A percentile compares a stretch with the other conserved stretches of the same genome.
Conservation (phyloP, 495 filamentous ascomycete genomes). For the Mycothermus thermophilus region DNA sequence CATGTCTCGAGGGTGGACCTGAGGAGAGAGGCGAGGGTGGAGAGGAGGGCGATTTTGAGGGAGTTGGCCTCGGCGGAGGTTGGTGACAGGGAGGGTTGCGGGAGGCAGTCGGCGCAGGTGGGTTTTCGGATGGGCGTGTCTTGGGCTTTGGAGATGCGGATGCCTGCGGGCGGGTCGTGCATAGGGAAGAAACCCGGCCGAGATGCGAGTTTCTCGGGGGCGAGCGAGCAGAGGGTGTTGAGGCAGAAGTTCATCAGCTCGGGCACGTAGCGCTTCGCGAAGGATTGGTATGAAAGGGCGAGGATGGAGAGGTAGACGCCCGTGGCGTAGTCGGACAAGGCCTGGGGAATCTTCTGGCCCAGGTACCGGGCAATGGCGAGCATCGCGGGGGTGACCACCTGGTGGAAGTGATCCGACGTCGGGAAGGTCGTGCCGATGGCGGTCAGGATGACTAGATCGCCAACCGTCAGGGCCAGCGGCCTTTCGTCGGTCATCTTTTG, state of each 20-base stretch:
- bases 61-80: constrained; percentile 25
- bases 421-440: constrained; percentile 77
- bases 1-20: constrained; percentile 48
- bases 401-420: constrained; percentile 92
- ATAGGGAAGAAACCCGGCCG: constrained; percentile 45
- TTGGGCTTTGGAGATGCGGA: constrained; percentile 35
- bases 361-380: constrained; percentile 69
- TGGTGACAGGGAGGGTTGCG: constrained; percentile 8
- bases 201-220: constrained; percentile 34
- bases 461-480: constrained; percentile 46
- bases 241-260: constrained; percentile 72
- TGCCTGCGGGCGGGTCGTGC: constrained; percentile 39
- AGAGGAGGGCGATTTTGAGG: constrained; percentile 45
- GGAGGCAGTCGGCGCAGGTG: constrained; percentile 39
- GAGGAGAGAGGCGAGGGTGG: constrained; percentile 43
- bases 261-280: constrained; percentile 75
- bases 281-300: constrained; percentile 60
- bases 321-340: constrained; percentile 48
- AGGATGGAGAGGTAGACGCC: constrained; percentile 71
- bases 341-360: constrained; percentile 55
- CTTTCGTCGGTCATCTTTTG: constrained; percentile 46
- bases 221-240: constrained; percentile 58
- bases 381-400: constrained; percentile 78
- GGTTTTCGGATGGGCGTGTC: constrained; percentile 27
- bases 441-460: constrained; percentile 69